Evolutionary conservation across 164 flowering plant genomes (phyloP), one percentile per base, ranked within the genome.

Genomic region (Hamamelis virginiana): DNA sequence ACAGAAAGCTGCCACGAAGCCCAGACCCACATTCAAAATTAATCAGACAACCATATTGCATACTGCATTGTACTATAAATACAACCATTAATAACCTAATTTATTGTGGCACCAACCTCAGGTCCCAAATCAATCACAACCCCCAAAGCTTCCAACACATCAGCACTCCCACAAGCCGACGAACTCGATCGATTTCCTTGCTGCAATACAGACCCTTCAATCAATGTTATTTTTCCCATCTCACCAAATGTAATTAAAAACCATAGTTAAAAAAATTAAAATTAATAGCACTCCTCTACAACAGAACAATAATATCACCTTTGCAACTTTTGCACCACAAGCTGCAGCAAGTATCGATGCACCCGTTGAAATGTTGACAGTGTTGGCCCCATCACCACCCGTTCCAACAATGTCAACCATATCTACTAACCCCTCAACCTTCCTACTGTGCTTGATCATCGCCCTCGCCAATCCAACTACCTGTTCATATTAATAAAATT

Each of bases 311-410:
- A 12, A 22, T 15, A 60, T 55, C 28, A 92, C 98, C 97, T 95
- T 92, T 41, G 97, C 98, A 74, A 93, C 94, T 86, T 82, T 96
- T 19, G 90, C 97, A 59, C 99, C 99, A 74, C 91, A 85, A 58
- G 98, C 91, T 9, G 99, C 98, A 66, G 99, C 93, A 48, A 95
- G 87, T 65, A 96, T 89, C 9, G 98, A 85, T 52, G 98, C 88
- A 15, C 99, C 99, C 0, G 98, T 96, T 3, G 98, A 96, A 18
- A 96, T 93, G 73, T 96, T 93, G 28, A 93, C 96, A 0, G 97
- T 96, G 77, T 91, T 89, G n/a, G 95, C 97, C 1, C 98, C 98
- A 85, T 93, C 98, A 33, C 96, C 97, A n/a, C 97, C 98, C 0
- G 97, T 91, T 53, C 99, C 98, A 68, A 96, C 98, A 78, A 96